Evolutionary conservation across 345 rosid genomes (phyloP).

Genomic region (Eucalyptus grandis): DNA sequence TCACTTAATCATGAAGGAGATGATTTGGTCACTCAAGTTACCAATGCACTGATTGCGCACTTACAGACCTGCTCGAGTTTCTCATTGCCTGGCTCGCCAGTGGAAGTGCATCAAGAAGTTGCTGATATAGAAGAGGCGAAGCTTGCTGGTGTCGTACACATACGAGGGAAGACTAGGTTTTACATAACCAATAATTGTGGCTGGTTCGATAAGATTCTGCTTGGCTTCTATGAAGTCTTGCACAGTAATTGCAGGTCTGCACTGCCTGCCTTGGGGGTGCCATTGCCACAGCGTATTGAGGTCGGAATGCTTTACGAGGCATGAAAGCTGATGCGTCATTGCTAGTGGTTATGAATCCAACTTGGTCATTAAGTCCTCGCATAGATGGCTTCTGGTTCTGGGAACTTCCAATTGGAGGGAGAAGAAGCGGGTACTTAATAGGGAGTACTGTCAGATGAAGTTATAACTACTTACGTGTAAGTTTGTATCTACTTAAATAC

Average conservation of each 20-base stretch:
- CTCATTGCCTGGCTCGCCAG: neutral
- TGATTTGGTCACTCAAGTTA: constrained; percentile 35
- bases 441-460: neutral
- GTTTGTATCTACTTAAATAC: neutral
- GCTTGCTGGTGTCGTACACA: constrained; percentile 32
- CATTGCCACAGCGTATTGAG: constrained; percentile 33
- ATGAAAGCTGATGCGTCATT: neutral
- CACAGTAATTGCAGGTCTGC: constrained; percentile 56
- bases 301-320: constrained; percentile 65
- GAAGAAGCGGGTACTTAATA: neutral
- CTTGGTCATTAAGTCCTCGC: neutral
- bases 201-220: constrained; percentile 41
- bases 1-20: constrained; percentile 37
- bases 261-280: constrained; percentile 46
- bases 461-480: neutral
- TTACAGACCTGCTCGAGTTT: constrained; percentile 3
- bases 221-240: constrained; percentile 48
- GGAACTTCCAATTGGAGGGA: neutral
- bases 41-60: constrained; percentile 16
- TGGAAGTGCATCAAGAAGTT: constrained; percentile 18
- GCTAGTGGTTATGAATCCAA: neutral
- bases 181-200: constrained; percentile 23
- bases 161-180: constrained; percentile 62
- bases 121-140: constrained; percentile 24
- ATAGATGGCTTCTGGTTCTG: neutral